Percentiles rank a stretch among this genome's conserved stretches.
Evolutionary conservation across 345 rosid genomes (phyloP).

Genomic region (Moricandia moricandioides): DNA sequence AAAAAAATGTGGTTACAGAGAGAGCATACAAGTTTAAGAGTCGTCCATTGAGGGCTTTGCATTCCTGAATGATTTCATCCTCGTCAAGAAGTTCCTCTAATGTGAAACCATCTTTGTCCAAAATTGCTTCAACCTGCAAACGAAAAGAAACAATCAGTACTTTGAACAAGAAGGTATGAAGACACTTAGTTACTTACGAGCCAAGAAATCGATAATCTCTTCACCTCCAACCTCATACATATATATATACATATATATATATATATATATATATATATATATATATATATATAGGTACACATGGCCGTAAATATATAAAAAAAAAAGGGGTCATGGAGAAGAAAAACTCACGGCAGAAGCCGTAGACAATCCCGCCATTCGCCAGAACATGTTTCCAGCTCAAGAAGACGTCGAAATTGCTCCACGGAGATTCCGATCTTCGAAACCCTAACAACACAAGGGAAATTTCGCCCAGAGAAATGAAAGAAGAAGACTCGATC

Average conservation of each 20-base stretch:
- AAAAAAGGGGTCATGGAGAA: conserved; percentile 5
- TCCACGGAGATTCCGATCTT: conserved; percentile 45
- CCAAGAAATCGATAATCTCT: conserved; percentile 3
- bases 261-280: too few relatives aligned
- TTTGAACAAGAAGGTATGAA: neutral
- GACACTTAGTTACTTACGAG: conserved; percentile 9
- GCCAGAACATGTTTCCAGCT: conserved; percentile 79
- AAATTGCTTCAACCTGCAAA: conserved; percentile 82
- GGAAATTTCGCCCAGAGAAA: neutral
- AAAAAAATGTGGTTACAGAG: conserved; percentile 1
- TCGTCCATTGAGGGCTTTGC: conserved; percentile 86
- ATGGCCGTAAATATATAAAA: neutral
- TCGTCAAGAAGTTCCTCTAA: conserved; percentile 94
- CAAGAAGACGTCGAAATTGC: conserved; percentile 21
- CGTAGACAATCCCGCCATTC: conserved; percentile 87
- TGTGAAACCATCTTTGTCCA: conserved; percentile 81
- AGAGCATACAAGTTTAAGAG: conserved; percentile 77
- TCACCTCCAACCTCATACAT: too few relatives aligned
- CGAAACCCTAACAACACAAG: conserved; percentile 39
- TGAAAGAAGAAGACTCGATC: neutral
- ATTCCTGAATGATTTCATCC: conserved; percentile 97
- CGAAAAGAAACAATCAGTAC: neutral
- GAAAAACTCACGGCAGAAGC: conserved; percentile 77
- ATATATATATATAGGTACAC: too few relatives aligned
- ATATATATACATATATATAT: too few relatives aligned